phyloP scores from a whole-genome alignment of 345 rosid species.

The Conringia planisiliqua region DNA sequence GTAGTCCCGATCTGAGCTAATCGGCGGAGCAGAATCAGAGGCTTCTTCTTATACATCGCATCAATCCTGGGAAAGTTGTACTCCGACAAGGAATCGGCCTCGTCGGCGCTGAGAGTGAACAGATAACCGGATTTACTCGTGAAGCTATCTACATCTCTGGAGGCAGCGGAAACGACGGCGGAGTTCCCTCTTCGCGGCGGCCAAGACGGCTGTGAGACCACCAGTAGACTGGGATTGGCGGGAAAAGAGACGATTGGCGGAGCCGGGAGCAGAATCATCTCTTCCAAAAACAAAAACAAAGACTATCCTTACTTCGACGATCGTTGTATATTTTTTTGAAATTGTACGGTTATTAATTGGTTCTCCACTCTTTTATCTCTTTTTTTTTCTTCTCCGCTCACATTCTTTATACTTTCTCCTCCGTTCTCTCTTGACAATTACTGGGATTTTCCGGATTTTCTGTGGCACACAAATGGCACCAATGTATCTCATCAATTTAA shows the following conservation, averaged over 20 bases:
- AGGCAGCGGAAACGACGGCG: slow-evolving; percentile 28
- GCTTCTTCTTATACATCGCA: slow-evolving; percentile 57
- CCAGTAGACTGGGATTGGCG: slow-evolving; percentile 32
- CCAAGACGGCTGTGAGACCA: neutral
- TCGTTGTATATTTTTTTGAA: neutral
- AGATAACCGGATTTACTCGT: slow-evolving; percentile 84
- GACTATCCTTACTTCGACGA: neutral
- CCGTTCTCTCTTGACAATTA: neutral
- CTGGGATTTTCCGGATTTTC: slow-evolving; percentile 10
- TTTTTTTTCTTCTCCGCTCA: neutral
- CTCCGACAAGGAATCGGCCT: slow-evolving; percentile 57
- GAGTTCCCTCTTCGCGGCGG: slow-evolving; percentile 21
- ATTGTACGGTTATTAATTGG: neutral
- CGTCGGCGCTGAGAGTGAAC: slow-evolving; percentile 57
- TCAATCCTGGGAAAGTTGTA: slow-evolving; percentile 52
- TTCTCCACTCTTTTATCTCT: neutral
- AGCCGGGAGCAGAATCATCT: slow-evolving; percentile 32
- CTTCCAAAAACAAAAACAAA: neutral
- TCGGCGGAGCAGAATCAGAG: slow-evolving; percentile 66
- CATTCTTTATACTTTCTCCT: slow-evolving; percentile 25
- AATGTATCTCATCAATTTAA: neutral
- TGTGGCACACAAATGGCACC: slow-evolving; percentile 33
- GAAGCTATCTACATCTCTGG: slow-evolving; percentile 57
- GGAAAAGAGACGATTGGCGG: slow-evolving; percentile 38
- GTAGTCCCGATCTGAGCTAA: slow-evolving; percentile 64